These are phyloP conservation scores for Ophiosphaerella korrae DNA, from an alignment of 2,329 filamentous ascomycete genomes.

Conservation along the genomic window DNA sequence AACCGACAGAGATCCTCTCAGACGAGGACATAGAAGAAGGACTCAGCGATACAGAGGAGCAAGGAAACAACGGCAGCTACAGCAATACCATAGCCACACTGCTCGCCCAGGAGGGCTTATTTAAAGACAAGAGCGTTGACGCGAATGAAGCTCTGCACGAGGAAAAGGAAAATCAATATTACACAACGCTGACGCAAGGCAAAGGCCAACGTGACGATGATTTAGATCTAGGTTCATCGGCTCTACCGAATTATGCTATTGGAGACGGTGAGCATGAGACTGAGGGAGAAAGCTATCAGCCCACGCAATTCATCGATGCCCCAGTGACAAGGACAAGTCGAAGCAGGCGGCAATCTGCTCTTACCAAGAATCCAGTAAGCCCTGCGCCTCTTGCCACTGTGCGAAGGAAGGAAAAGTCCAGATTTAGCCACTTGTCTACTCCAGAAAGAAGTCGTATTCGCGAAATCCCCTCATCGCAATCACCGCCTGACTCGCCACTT, in stretches of 20 bases:
- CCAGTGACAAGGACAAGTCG: conserved; percentile 19
- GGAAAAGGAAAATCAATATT: too few species aligned
- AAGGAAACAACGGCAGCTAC: conserved; percentile 16
- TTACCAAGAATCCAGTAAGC: conserved; percentile 1
- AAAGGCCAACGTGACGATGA: too few species aligned
- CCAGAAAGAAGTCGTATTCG: conserved; percentile 37
- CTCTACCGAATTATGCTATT: conserved; percentile 7
- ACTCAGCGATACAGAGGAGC: conserved; percentile 20
- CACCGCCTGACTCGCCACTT: conserved; percentile 35
- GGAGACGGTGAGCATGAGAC: conserved; percentile 10
- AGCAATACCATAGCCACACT: conserved; percentile 19
- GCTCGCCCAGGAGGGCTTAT: conserved; percentile 23
- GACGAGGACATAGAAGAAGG: conserved; percentile 27
- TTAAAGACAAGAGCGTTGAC: background rate
- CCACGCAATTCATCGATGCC: conserved; percentile 35
- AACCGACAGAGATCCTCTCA: conserved; percentile 16
- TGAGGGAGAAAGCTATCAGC: conserved; percentile 32
- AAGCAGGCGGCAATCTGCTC: conserved; percentile 7
- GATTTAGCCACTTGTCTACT: conserved; percentile 38
- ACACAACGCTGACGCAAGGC: too few species aligned
- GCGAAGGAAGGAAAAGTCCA: conserved; percentile 15
- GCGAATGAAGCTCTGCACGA: too few species aligned
- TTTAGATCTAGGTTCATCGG: too few species aligned
- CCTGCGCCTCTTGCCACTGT: background rate
- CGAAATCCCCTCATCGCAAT: conserved; percentile 46